Evolutionary conservation across 345 rosid species (phyloP), one percentile per base, ranked within the genome.

Genomic region (Cochlearia excelsa): DNA sequence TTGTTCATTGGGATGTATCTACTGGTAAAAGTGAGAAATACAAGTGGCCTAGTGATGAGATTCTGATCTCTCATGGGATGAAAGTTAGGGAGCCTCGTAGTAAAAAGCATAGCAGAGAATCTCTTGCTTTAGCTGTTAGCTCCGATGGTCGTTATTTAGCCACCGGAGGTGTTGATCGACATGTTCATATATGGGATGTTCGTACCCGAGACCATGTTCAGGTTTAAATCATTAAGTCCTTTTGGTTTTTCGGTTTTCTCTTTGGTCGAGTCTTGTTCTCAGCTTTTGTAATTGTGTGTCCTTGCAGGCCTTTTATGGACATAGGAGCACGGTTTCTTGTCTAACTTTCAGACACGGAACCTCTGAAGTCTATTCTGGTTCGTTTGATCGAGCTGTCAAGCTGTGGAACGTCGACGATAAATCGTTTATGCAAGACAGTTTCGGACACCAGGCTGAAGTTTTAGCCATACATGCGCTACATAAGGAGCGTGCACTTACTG

Each of bases 121-220:
- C 93, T 66, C 77, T 83, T 61, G 93, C 95, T 7, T 80, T 94
- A 74, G 96, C 97, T 61, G 83, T 80, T 69, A 86, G 97, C 74
- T 77, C 84, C 8, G 99, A 94, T 77, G 96, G 96, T 51, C 84
- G 93, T 41, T 86, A 90, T 71, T 81, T 94, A 81, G 97, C 97
- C 1, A 84, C 82, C 51, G 99, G 97, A 38, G 99, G 99, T 57
- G 72, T 84, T 51, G 99, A 94, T 59, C 80, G 97, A 26, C 99
- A 90, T 67, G 79, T 94, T 84, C 99, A 94, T 69, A 63, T 94
- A 61, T 90, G 97, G 99, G 99, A 94, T 51, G 75, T 84, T 30
- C 93, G 99, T 11, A 87, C 89, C 28, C 79, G 80, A 46, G 77
- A 90, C 65, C 95, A 94, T 61, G 46, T 87, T 63, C 97, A 84